A percentile compares a stretch with the other conserved stretches of the same genome.
Conservation (phyloP, 73 alveolate species). For the Paramecium sonneborni region DNA sequence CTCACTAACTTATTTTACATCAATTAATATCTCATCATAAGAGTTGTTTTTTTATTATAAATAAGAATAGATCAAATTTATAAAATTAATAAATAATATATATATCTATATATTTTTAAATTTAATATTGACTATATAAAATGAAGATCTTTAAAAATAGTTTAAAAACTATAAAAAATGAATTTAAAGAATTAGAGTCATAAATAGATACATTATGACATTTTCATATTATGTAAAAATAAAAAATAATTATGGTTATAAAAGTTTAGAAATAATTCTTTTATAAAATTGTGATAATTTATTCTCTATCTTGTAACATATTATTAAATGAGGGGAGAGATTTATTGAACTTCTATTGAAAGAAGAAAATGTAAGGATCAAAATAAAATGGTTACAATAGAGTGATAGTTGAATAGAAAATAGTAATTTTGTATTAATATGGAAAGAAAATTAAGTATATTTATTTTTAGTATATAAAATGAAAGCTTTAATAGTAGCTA, state of each 20-base stretch:
- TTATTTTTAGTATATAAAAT: neutral
- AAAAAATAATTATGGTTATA: neutral
- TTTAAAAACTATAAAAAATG: no score
- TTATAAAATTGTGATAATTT: neutral
- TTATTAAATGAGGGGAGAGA: neutral
- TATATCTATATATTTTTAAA: no score
- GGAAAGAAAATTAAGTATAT: neutral
- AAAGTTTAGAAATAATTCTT: neutral
- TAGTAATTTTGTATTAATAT: neutral
- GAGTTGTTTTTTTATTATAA: no score
- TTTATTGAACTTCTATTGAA: neutral
- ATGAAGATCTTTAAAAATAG: no score
- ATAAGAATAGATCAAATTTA: no score
- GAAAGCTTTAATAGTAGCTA: neutral
- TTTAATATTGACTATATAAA: no score
- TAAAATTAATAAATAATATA: no score
- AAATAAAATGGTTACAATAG: neutral
- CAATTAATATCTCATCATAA: no score
- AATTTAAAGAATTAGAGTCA: no score
- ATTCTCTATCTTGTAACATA: neutral
- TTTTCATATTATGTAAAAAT: no score
- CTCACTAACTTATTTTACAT: no score
- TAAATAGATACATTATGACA: no score
- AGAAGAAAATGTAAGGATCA: neutral
- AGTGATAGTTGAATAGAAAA: neutral